A percentile compares a stretch with the other conserved stretches of the same genome.
phyloP scores from a whole-genome alignment of 1,284 basidiomycete genomes.

The Crepidotus sp. region DNA sequence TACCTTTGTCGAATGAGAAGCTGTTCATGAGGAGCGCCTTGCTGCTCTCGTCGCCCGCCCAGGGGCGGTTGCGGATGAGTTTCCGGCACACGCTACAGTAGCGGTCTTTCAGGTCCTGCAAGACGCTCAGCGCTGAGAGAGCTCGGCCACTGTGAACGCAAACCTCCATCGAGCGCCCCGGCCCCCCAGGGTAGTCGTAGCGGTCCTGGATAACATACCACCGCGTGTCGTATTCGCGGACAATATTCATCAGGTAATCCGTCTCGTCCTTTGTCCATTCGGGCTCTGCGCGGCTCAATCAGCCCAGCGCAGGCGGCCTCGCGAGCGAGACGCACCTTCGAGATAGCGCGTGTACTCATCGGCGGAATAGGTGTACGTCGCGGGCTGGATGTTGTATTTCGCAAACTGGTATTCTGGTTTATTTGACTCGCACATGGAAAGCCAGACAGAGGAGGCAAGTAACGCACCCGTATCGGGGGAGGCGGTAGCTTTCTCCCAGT shows the following conservation, averaged over 20 bases:
- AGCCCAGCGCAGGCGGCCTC: not conserved
- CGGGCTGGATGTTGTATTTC: conserved; percentile 69
- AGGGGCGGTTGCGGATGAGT: conserved; percentile 76
- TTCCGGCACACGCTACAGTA: conserved; percentile 92
- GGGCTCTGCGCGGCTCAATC: conserved; percentile 40
- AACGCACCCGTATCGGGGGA: conserved; percentile 46
- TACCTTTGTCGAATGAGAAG: conserved; percentile 81
- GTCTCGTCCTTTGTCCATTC: conserved; percentile 96
- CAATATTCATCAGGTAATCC: conserved; percentile 82
- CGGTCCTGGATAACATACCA: conserved; percentile 91
- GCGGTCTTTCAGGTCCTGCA: conserved; percentile 87
- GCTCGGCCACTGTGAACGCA: conserved; percentile 5
- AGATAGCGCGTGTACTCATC: conserved; percentile 85
- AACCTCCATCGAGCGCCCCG: conserved; percentile 63
- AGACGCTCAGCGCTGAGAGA: not conserved
- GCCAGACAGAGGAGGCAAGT: conserved; percentile 8
- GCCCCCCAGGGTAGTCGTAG: conserved; percentile 62
- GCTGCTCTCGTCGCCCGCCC: conserved; percentile 68
- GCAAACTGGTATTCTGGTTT: conserved; percentile 64
- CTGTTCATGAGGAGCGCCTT: conserved; percentile 63
- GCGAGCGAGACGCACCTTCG: conserved; percentile 41
- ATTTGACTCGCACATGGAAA: not conserved
- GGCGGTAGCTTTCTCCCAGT: conserved; percentile 60
- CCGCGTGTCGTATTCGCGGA: conserved; percentile 78
- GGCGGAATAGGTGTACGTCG: conserved; percentile 75